These are phyloP conservation scores for Physaria fendleri DNA, from an alignment of 345 rosid genomes.

Conservation along the genomic window DNA sequence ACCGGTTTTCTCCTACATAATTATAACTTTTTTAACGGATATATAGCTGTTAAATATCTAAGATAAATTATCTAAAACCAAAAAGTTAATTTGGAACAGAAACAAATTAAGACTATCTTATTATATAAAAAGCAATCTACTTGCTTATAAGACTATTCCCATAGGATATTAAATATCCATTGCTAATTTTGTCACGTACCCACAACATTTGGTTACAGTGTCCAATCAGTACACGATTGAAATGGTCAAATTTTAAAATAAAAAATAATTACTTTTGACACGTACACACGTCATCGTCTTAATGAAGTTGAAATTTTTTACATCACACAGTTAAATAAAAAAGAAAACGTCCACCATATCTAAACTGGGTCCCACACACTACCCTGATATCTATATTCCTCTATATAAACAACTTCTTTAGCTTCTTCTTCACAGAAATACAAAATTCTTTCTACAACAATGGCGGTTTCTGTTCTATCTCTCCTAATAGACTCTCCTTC, in stretches of 20 bases:
- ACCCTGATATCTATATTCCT: slow-evolving; percentile 20
- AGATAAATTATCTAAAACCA: no score
- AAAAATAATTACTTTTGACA: background rate
- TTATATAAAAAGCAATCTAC: background rate
- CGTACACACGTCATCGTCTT: slow-evolving; percentile 22
- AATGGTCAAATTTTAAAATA: slow-evolving; percentile 22
- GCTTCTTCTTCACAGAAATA: background rate
- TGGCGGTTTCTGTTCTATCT: slow-evolving; percentile 6
- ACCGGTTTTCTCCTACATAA: background rate
- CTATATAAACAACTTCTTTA: slow-evolving; percentile 16
- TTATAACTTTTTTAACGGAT: slow-evolving; percentile 10
- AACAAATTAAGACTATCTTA: background rate
- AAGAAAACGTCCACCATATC: background rate
- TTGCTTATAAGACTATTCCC: no score
- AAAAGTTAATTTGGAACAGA: no score
- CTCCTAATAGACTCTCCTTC: slow-evolving; percentile 27
- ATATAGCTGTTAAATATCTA: slow-evolving; percentile 13
- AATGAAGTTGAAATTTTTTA: slow-evolving; percentile 2
- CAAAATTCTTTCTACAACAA: slow-evolving; percentile 1
- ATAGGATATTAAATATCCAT: no score
- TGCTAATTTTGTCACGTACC: slow-evolving; percentile 23
- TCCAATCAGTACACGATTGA: slow-evolving; percentile 21
- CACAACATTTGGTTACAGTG: slow-evolving; percentile 4
- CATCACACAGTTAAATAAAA: slow-evolving; percentile 6
- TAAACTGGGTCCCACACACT: slow-evolving; percentile 28